A percentile compares a stretch with the other conserved stretches of the same genome.
phyloP scores from a whole-genome alignment of 2,329 filamentous ascomycete genomes.

The Sclerotinia trifoliorum region DNA sequence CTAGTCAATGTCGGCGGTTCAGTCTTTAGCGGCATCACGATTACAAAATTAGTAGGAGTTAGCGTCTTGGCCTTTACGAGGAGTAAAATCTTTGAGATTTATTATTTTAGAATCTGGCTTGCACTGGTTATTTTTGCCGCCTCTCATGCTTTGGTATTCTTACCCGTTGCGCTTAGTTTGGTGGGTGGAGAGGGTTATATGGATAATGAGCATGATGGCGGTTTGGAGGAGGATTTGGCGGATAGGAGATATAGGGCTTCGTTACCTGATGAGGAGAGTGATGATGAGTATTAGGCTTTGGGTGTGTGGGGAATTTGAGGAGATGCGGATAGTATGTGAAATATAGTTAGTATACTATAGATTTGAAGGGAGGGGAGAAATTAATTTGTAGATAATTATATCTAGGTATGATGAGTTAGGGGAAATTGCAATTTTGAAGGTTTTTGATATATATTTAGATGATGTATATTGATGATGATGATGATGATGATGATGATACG shows the following conservation, averaged over 20 bases:
- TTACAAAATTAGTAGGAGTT: constrained; percentile 93
- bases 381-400: background rate
- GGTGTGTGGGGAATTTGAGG: too few relatives aligned
- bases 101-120: constrained; percentile 97
- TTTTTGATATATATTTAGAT: background rate
- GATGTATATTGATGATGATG: background rate
- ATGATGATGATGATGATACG: too few relatives aligned
- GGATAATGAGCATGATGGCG: constrained; percentile 82
- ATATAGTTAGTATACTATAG: too few relatives aligned
- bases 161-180: constrained; percentile 85
- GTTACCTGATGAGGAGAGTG: constrained; percentile 74
- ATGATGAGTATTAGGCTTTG: constrained; percentile 36
- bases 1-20: constrained; percentile 92
- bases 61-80: constrained; percentile 89
- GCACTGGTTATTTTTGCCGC: constrained; percentile 87
- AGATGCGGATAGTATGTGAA: too few relatives aligned
- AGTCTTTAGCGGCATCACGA: constrained; percentile 92
- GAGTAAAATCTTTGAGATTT: constrained; percentile 99
- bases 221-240: constrained; percentile 84
- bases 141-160: constrained; percentile 82
- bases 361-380: background rate
- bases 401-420: background rate
- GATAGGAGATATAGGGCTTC: constrained; percentile 75
- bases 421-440: background rate
- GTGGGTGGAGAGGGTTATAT: constrained; percentile 84